Evolutionary conservation across 352 stramenopile species (phyloP).

Genomic region (Globisporangium carolinianum): DNA sequence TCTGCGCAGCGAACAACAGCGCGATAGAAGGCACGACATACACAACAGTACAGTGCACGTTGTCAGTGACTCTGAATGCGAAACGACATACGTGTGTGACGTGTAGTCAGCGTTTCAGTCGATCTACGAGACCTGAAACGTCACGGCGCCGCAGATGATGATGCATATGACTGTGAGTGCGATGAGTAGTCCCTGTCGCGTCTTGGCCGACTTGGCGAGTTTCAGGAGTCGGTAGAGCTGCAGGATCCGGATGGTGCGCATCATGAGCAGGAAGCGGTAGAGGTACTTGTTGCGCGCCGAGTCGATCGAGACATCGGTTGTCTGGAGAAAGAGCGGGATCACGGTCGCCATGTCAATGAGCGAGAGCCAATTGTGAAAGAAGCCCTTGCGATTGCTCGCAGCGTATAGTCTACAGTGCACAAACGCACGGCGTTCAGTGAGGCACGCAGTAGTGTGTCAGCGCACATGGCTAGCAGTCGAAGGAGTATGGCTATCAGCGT

Average conservation of each 20-base stretch:
- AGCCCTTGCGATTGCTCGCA: constrained; percentile 46
- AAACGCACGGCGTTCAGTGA: neutral
- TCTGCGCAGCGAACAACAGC: constrained; percentile 17
- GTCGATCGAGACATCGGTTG: constrained; percentile 17
- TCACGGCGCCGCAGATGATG: constrained; percentile 52
- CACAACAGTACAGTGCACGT: too few relatives aligned
- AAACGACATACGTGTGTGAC: neutral
- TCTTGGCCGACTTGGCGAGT: constrained; percentile 50
- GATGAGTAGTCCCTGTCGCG: constrained; percentile 46
- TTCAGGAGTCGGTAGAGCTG: constrained; percentile 58
- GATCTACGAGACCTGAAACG: constrained; percentile 35
- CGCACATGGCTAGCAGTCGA: neutral
- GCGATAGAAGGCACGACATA: too few relatives aligned
- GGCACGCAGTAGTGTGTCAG: neutral
- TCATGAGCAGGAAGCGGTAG: constrained; percentile 56
- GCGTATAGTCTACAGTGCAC: constrained; percentile 42
- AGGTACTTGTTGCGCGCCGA: constrained; percentile 26
- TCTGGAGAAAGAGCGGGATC: constrained; percentile 37
- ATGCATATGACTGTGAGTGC: constrained; percentile 45
- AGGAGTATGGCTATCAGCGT: neutral
- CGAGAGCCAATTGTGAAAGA: constrained; percentile 56
- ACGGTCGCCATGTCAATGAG: constrained; percentile 45
- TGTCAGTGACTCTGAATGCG: neutral
- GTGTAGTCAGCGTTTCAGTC: too few relatives aligned
- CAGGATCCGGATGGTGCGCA: constrained; percentile 48